Evolutionary conservation across 805 yeast species (phyloP), one percentile per base, ranked within the genome.

Genomic region (Dipodascopsis uninucleata): DNA sequence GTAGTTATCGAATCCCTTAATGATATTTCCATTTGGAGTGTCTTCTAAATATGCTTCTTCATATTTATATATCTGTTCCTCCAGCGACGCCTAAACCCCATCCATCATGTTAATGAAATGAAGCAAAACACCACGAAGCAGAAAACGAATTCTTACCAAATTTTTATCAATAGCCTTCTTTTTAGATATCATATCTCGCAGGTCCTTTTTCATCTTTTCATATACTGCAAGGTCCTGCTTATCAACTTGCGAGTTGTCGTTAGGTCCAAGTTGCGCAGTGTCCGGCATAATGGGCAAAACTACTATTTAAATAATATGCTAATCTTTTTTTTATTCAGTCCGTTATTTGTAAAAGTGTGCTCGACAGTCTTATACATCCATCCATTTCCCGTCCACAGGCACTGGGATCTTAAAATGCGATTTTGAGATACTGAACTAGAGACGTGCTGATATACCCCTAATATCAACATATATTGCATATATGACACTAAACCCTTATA

Each of bases 1-100:
- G 59, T 85, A 83, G 56, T 78, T 82, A 38, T 89, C 96, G 58
- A 88, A 89, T 1, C 97, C 97, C 52, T 83, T 82, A n/a, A 87
- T 83, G 22, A 90, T 82, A 62, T 86, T 89, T 0, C 96, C 89
- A 43, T 71, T 64, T 23, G 68, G 64, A 46, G 86, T 78, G 41
- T 83, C 88, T 23, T 82, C 77, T 36, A 89, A 76, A 61, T 89
- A 89, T 10, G 77, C 76, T 7, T 82, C 79, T 60, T 89, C 97
- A 53, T 78, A 78, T 37, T 79, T 82, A 66, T 79, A 88, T 4
- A 89, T 81, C 41, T 77, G 76, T 52, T 87, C 96, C 59, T 89
- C 96, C 4, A 87, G 61, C 35, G 64, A 65, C 18, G 76, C 75
- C 37, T 82, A 71, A 14, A 20, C 40, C 7, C 40, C 6, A 12